These are phyloP conservation scores for Aspergillus conjunctus DNA, from an alignment of 495 filamentous ascomycete genomes.

Conservation along the genomic window DNA sequence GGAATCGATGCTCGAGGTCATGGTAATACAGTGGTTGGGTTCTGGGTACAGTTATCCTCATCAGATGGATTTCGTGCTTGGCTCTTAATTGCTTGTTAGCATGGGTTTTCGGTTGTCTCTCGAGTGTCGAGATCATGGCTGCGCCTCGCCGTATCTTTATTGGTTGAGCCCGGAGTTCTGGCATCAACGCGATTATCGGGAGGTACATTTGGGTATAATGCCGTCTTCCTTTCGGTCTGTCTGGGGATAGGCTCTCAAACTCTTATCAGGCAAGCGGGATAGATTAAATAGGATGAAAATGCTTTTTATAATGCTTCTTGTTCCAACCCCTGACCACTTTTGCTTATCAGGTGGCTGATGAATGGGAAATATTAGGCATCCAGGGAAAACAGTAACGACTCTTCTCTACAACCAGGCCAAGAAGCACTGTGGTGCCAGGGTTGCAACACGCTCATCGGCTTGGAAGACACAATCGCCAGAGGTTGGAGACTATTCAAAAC, in stretches of 20 bases:
- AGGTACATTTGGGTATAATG: constrained; percentile 53
- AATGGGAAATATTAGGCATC: constrained; percentile 24
- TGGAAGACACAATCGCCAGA: constrained; percentile 41
- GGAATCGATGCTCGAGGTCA: constrained; percentile 9
- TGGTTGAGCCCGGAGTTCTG: constrained; percentile 46
- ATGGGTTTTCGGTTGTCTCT: constrained; percentile 16
- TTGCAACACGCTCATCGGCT: constrained; percentile 49
- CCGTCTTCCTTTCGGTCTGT: too few relatives aligned
- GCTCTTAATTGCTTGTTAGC: constrained; percentile 37
- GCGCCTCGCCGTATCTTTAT: constrained; percentile 35
- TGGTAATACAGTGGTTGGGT: constrained; percentile 21
- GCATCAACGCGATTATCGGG: constrained; percentile 52
- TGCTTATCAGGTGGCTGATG: constrained; percentile 24
- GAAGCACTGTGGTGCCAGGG: constrained; percentile 38
- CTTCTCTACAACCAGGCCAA: constrained; percentile 16
- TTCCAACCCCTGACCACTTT: not conserved
- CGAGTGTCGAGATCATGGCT: constrained; percentile 22
- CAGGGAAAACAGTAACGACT: constrained; percentile 10
- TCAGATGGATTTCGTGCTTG: constrained; percentile 54
- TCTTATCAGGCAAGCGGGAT: too few relatives aligned
- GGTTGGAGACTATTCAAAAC: constrained; percentile 56
- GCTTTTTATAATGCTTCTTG: too few relatives aligned
- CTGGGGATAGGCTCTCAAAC: too few relatives aligned
- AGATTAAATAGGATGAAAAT: too few relatives aligned
- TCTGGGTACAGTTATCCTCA: constrained; percentile 39